Evolutionary conservation across 805 yeast genomes (phyloP).

Genomic region (Candida pseudoglaebosa): DNA sequence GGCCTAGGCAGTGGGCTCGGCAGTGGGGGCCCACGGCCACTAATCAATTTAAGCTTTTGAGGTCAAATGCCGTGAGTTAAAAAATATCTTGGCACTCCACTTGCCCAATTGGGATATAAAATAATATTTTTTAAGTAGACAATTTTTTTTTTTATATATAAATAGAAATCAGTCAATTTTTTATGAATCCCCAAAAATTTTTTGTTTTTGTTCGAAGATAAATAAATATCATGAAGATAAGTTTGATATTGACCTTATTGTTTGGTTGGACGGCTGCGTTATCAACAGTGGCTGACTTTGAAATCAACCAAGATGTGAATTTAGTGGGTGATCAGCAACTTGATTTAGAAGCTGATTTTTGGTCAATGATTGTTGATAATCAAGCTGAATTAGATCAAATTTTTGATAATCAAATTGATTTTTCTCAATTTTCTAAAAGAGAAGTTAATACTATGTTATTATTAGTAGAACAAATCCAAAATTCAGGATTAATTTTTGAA

Average conservation of each 20-base stretch:
- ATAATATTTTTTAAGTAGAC: neutral
- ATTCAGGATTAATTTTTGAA: neutral
- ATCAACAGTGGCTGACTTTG: too few species aligned
- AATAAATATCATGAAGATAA: neutral
- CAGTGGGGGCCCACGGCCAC: too few species aligned
- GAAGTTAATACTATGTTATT: neutral
- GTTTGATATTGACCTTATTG: neutral
- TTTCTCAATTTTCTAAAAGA: too few species aligned
- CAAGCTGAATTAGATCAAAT: neutral
- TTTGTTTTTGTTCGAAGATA: neutral
- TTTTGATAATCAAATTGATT: too few species aligned
- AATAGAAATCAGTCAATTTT: neutral
- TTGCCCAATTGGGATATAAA: slow-evolving; percentile 2
- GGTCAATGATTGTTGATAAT: too few species aligned
- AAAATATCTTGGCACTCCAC: neutral
- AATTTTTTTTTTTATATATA: too few species aligned
- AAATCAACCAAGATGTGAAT: too few species aligned
- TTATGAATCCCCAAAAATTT: too few species aligned
- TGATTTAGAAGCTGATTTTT: too few species aligned
- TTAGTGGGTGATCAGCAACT: too few species aligned
- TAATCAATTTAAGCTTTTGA: neutral
- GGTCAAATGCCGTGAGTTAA: neutral
- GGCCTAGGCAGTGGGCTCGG: too few species aligned
- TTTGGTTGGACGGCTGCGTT: too few species aligned
- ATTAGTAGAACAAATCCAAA: neutral